These are phyloP conservation scores for Tardiomyces blankii DNA, from an alignment of 1,139 yeast genomes.

Conservation along the genomic window DNA sequence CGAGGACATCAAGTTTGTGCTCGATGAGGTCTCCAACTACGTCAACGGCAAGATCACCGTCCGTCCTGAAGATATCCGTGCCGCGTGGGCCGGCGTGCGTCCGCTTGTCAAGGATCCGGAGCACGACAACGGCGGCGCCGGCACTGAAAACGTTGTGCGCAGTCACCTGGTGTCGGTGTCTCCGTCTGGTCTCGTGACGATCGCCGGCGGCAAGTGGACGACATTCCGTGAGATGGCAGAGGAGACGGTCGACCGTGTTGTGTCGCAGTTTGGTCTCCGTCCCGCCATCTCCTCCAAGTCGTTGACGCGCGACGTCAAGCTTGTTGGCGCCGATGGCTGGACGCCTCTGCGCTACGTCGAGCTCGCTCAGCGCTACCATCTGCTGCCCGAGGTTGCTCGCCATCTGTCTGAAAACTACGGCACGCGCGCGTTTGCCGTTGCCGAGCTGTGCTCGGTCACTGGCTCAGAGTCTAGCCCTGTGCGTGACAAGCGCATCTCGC, in stretches of 20 bases:
- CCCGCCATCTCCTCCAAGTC: conserved; percentile 37
- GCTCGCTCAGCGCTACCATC: conserved; percentile 65
- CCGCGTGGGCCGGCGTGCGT: conserved; percentile 97
- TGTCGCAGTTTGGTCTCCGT: conserved; percentile 38
- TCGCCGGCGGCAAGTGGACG: conserved; percentile 98
- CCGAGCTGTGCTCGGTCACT: conserved; percentile 39
- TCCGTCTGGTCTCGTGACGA: conserved; percentile 67
- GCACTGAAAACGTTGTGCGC: conserved; percentile 73
- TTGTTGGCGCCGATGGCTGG: conserved; percentile 67
- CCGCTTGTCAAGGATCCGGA: conserved; percentile 89
- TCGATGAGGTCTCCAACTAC: conserved; percentile 81
- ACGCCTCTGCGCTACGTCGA: conserved; percentile 63
- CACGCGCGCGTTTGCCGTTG: conserved; percentile 61
- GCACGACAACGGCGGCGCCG: conserved; percentile 27
- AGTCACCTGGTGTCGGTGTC: conserved; percentile 73
- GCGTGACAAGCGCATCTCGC: conserved; percentile 28
- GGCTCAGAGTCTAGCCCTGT: conserved; percentile 26
- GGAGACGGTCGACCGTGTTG: conserved; percentile 75
- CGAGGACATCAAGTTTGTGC: conserved; percentile 80
- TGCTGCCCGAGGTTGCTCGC: conserved; percentile 67
- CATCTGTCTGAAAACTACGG: conserved; percentile 86
- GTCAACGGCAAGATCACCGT: conserved; percentile 68
- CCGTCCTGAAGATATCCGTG: conserved; percentile 77
- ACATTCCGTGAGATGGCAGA: conserved; percentile 97
- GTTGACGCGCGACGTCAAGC: conserved; percentile 47